Base-by-base conservation (phyloP, 257 asterid genomes). In the Fraxinus cuspidata region DNA sequence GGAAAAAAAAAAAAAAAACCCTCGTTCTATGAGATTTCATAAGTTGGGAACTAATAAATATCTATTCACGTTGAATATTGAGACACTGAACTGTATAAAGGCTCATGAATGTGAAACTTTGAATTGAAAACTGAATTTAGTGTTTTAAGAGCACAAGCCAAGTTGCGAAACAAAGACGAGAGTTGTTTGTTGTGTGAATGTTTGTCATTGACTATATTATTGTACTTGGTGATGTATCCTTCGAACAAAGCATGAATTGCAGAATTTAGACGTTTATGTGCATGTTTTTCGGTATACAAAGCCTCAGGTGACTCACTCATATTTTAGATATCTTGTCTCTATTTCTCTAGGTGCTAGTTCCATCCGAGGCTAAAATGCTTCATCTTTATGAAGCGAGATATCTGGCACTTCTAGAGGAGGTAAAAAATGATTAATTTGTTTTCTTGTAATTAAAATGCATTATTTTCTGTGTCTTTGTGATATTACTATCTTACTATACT, bases 331-430 rank as follows among this genome's bases (percentile, higher is more conserved):
- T 77, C 34, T 60, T 53, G 21, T 16, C 23, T 18, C 29, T 70
- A 35, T 7, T 66, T 72, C 67, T 81, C n/a, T 28, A 91, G 97
- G 96, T 87, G 72, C 87, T 93, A 58, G 85, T 91, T 83, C 98
- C 98, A 42, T 91, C 92, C 4, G 97, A 93, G 88, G 86, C 81
- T 25, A 93, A 90, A 84, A 87, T 85, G 56, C 90, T 93, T 67
- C 96, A 93, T 82, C 83, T 91, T 34, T 91, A 87, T 58, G 98
- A 93, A 87, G 96, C 98, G 79, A 90, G 97, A 89, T 93, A 88
- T 80, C 80, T 93, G 80, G 89, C 94, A 4, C 82, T 93, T 80
- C 93, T 91, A 73, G 96, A 93, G 85, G 93, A 93, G 97, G 97
- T 90, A 84, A 34, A 28, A 6, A 68, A 75, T n/a, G 78, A 31